Base-by-base conservation (phyloP, 1,284 basidiomycete species). In the Fomitopsis betulina region DNA sequence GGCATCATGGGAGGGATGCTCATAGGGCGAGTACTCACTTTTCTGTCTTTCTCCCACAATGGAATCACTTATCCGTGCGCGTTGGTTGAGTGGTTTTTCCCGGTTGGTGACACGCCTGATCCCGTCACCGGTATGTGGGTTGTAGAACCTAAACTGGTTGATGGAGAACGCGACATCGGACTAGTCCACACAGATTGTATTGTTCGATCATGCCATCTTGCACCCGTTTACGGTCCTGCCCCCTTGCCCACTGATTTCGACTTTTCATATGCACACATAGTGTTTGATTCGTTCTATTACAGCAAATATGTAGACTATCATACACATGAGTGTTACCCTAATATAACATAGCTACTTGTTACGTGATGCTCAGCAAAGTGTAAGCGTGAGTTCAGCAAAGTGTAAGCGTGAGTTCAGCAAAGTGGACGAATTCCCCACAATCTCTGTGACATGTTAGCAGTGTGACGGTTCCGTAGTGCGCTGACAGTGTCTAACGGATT, bases 221-320 rank as follows among this genome's bases (percentile, higher is more conserved):
- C 66, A 2, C 51, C 51, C 0, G 57, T 63, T 0, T 64, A 53
- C 25, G 60, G 59, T 1, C 23, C 19, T 2, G 27, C 15, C 58
- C 51, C 13, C 37, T 42, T 75, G 21, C 72, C 73, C 4, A 23
- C 52, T 9, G 55, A 65, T 13, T 69, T 72, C 23, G 47, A 66
- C 50, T 65, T 59, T 56, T 43, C 57, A 0, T 10, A 66, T 9
- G 59, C 69, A 5, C 58, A 72, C 1, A 65, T 70, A 61, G 60
- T 61, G 1, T 75, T 74, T 54, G 10, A 57, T 13, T 38, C 61
- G 3, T 73, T 64, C 61, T 72, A 63, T 63, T 59, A 72, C 13
- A 75, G 71, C 56, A 65, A 60, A 21, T 72, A 65, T 60, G 59
- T 63, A 53, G 72, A 75, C 54, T 67, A 73, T 54, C 72, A 73